A percentile compares a stretch with the other conserved stretches of the same genome.
Evolutionary conservation across 1,284 basidiomycete genomes (phyloP).

Genomic region (Peniophora sp.): DNA sequence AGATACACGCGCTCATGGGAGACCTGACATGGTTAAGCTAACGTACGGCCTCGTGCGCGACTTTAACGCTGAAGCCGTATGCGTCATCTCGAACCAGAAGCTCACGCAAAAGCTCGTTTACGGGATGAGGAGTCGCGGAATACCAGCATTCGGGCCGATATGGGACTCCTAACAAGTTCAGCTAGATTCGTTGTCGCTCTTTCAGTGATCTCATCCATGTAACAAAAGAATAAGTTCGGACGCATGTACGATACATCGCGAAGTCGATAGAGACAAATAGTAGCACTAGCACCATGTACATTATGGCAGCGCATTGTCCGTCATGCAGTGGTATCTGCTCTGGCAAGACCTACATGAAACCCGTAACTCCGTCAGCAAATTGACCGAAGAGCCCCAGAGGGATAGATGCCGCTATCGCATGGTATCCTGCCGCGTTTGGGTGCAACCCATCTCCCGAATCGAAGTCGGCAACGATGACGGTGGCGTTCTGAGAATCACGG

Average conservation of each 20-base stretch:
- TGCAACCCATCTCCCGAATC: conserved; percentile 41
- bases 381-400: too few relatives aligned
- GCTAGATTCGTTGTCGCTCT: too few relatives aligned
- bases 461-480: conserved; percentile 28
- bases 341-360: too few relatives aligned
- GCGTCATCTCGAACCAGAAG: conserved; percentile 55
- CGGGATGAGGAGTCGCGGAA: conserved; percentile 52
- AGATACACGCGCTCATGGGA: conserved; percentile 55
- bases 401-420: conserved; percentile 26
- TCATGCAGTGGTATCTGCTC: too few relatives aligned
- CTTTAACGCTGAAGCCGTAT: conserved; percentile 54
- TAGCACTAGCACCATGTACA: too few relatives aligned
- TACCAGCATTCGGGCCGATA: conserved; percentile 53
- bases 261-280: too few relatives aligned
- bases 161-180: conserved; percentile 47
- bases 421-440: conserved; percentile 37
- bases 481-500: conserved; percentile 28
- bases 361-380: too few relatives aligned
- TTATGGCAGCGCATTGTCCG: too few relatives aligned
- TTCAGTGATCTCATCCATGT: too few relatives aligned
- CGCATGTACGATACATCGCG: too few relatives aligned
- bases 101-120: conserved; percentile 53
- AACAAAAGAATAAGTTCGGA: too few relatives aligned
- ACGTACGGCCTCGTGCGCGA: conserved; percentile 48
- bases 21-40: conserved; percentile 56